phyloP scores from a whole-genome alignment of 306 rosid species.

The Prunus persica region Prunus_persica_NCBIv2 NC_034016.1:22269001-22269500 shows the following conservation, averaged over 20 bases:
- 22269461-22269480: neutral
- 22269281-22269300: neutral
- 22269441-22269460: neutral
- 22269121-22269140: constrained; percentile 33
- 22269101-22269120: constrained; percentile 56
- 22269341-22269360: neutral
- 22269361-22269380: neutral
- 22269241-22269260: too few relatives aligned
- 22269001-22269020: constrained; percentile 44
- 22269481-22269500: neutral
- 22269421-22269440: neutral
- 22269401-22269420: neutral
- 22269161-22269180: constrained; percentile 45
- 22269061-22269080: constrained; percentile 49
- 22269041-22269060: constrained; percentile 71
- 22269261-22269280: neutral
- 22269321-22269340: neutral
- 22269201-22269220: constrained; percentile 80
- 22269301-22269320: neutral
- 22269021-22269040: constrained; percentile 69
- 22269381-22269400: neutral
- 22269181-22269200: constrained; percentile 76
- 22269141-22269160: constrained; percentile 50
- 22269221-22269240: constrained; percentile 16
- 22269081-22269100: constrained; percentile 53